A percentile compares a stretch with the other conserved stretches of the same genome.
Evolutionary conservation across 768 basidiomycete species (phyloP).

Genomic region (Pholiota molesta): DNA sequence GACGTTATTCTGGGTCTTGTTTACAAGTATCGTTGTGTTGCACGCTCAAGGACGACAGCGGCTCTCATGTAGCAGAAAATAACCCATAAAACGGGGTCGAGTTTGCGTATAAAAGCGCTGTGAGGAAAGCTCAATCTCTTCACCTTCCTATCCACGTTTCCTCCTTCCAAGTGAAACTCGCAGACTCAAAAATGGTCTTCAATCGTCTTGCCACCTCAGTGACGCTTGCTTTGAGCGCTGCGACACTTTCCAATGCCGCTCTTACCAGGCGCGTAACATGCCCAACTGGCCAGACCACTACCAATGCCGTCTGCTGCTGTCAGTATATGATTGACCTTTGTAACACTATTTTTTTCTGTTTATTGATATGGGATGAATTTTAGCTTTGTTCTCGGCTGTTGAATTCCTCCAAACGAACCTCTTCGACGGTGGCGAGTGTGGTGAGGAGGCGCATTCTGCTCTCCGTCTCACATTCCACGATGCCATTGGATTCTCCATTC

Average conservation of each 20-base stretch:
- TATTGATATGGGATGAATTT: too few relatives aligned
- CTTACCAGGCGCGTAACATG: constrained; percentile 26
- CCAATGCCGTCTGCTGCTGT: constrained; percentile 22
- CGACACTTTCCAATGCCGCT: constrained; percentile 14
- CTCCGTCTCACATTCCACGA: constrained; percentile 22
- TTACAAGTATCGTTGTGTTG: background rate
- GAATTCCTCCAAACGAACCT: constrained; percentile 32
- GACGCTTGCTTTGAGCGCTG: constrained; percentile 5
- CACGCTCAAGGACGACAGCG: background rate
- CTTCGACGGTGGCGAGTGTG: constrained; percentile 35
- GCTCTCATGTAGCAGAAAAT: background rate
- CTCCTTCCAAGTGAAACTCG: background rate
- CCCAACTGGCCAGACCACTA: constrained; percentile 12
- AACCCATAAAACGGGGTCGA: background rate
- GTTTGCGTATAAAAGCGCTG: background rate
- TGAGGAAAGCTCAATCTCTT: background rate
- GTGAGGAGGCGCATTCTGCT: constrained; percentile 28
- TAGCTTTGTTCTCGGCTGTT: constrained; percentile 18
- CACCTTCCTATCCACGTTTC: background rate
- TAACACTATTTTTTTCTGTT: too few relatives aligned
- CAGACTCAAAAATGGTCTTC: constrained; percentile 10
- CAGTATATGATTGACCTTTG: too few relatives aligned
- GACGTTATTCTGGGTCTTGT: background rate
- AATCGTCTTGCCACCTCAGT: constrained; percentile 14
- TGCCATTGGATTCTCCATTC: constrained; percentile 20